Conservation (phyloP, 305 asterid genomes). For the Fraxinus nigra region DNA sequence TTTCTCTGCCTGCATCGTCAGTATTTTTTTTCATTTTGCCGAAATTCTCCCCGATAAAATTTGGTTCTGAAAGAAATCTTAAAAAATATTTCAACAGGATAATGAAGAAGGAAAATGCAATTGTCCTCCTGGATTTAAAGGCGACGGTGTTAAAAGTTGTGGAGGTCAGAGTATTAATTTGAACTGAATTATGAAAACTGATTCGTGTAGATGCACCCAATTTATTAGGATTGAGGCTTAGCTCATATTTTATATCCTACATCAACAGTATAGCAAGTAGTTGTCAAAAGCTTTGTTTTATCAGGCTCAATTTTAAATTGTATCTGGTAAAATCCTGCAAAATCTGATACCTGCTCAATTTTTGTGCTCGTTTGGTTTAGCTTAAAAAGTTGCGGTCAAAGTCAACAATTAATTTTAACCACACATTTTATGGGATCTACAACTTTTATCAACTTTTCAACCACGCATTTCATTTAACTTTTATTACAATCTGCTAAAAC, state of each 20-base stretch:
- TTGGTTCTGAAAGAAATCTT: slow-evolving; percentile 17
- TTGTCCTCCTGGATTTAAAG: slow-evolving; percentile 71
- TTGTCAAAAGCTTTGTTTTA: background rate
- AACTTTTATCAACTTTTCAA: background rate
- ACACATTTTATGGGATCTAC: too few relatives aligned
- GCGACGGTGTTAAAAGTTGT: slow-evolving; percentile 67
- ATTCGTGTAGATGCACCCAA: background rate
- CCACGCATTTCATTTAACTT: background rate
- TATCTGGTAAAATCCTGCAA: background rate
- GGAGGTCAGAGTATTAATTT: slow-evolving; percentile 39
- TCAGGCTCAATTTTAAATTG: background rate
- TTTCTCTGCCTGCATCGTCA: slow-evolving; percentile 80
- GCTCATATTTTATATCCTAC: background rate
- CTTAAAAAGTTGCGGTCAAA: background rate
- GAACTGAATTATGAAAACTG: background rate
- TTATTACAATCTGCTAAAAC: background rate
- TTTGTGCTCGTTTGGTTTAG: background rate
- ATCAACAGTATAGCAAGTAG: background rate
- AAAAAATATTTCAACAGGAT: slow-evolving; percentile 41
- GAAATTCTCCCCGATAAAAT: slow-evolving; percentile 4
- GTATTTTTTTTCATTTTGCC: slow-evolving; percentile 23
- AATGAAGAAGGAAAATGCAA: slow-evolving; percentile 51
- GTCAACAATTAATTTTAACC: background rate
- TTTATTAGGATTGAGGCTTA: background rate
- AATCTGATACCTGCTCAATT: background rate